Conservation (phyloP, 2,329 filamentous ascomycete genomes). For the Hypoxylon sp. region DNA sequence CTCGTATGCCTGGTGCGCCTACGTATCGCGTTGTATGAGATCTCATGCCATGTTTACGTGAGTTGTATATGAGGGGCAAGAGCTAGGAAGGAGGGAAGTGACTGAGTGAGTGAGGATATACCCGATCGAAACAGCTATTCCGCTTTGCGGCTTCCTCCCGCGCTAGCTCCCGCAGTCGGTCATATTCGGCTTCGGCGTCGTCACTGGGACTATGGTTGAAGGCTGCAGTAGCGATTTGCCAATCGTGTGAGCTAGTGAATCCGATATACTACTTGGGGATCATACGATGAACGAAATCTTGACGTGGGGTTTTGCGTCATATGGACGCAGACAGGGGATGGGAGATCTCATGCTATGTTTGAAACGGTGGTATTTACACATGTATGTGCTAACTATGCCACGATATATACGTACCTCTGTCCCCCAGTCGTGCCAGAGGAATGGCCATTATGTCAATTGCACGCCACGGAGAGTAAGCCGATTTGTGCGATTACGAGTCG, state of each 20-base stretch:
- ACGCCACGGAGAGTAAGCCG: constrained; percentile 15
- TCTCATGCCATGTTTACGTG: neutral
- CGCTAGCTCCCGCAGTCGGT: constrained; percentile 87
- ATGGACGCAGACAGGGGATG: constrained; percentile 20
- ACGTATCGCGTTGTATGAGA: constrained; percentile 15
- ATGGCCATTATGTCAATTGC: constrained; percentile 45
- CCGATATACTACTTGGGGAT: constrained; percentile 4
- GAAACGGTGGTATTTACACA: constrained; percentile 17
- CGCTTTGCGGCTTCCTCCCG: constrained; percentile 85
- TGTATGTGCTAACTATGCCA: constrained; percentile 18
- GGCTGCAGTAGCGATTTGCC: constrained; percentile 64
- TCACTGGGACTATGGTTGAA: constrained; percentile 80
- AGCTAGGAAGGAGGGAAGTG: neutral
- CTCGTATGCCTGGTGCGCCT: constrained; percentile 85
- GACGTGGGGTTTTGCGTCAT: constrained; percentile 25
- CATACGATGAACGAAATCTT: neutral
- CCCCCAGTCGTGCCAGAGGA: constrained; percentile 48
- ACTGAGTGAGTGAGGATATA: constrained; percentile 57
- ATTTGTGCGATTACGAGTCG: constrained; percentile 13
- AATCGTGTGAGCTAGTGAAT: constrained; percentile 31
- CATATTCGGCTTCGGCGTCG: constrained; percentile 87
- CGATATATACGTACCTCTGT: constrained; percentile 41
- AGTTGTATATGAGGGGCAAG: neutral
- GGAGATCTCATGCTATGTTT: constrained; percentile 21
- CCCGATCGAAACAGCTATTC: constrained; percentile 80